These are phyloP conservation scores for Globisporangium paddicum DNA, from an alignment of 352 stramenopile genomes.

Conservation along the genomic window DNA sequence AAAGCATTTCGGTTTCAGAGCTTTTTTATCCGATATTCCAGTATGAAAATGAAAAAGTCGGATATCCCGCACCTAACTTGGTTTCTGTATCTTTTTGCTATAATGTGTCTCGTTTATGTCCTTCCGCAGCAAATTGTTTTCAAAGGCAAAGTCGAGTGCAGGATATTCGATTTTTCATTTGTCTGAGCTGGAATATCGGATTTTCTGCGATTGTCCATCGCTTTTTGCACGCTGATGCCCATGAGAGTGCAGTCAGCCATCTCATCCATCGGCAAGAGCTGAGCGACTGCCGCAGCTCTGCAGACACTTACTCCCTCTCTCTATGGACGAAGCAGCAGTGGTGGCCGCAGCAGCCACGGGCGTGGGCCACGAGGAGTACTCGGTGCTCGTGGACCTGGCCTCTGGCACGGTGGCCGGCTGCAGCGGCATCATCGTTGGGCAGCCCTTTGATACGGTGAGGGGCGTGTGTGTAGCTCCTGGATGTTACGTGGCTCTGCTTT, in stretches of 20 bases:
- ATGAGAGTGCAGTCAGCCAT: neutral
- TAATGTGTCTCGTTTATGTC: no score
- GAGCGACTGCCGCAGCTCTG: neutral
- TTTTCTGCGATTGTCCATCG: neutral
- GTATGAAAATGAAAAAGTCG: no score
- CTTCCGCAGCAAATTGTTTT: no score
- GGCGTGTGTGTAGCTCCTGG: neutral
- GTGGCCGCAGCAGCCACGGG: conserved; percentile 17
- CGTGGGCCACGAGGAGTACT: conserved; percentile 33
- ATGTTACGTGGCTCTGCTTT: neutral
- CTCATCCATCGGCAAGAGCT: neutral
- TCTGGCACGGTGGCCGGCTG: conserved; percentile 43
- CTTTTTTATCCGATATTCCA: no score
- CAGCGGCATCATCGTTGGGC: conserved; percentile 51
- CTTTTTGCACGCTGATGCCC: neutral
- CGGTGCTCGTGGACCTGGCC: conserved; percentile 47
- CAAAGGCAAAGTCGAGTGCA: no score
- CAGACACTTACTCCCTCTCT: neutral
- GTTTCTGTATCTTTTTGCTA: no score
- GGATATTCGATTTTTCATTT: no score
- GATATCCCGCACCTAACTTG: no score
- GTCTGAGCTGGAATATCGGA: no score
- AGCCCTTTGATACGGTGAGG: conserved; percentile 52
- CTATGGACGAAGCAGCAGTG: conserved; percentile 7
- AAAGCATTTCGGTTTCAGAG: no score